Conservation (phyloP, 2,329 filamentous ascomycete species). For the Alternaria alternata region DNA sequence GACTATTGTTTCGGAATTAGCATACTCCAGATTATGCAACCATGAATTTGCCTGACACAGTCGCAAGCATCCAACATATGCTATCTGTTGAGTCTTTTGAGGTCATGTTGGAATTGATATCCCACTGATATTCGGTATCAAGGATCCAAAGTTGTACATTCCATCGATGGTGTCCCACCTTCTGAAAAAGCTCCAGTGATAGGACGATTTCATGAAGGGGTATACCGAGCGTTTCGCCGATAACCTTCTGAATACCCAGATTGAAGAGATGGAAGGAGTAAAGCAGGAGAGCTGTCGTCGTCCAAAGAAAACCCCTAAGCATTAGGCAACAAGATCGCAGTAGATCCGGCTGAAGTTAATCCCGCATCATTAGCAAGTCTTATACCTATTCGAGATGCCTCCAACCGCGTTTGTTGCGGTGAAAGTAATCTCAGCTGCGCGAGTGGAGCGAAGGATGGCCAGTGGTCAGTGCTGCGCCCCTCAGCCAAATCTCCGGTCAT, state of each 20-base stretch:
- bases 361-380: background rate
- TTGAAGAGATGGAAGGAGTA: background rate
- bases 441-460: conserved; percentile 1
- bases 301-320: background rate
- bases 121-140: too few species aligned
- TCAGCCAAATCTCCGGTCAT: conserved; percentile 10
- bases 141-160: too few species aligned
- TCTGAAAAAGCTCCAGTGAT: too few species aligned
- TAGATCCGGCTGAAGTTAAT: background rate
- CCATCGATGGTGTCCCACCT: too few species aligned
- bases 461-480: conserved; percentile 8
- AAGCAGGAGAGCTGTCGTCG: background rate
- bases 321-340: background rate
- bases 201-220: background rate
- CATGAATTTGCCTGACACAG: too few species aligned
- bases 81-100: too few species aligned
- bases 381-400: background rate
- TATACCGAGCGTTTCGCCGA: background rate
- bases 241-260: background rate
- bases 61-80: too few species aligned
- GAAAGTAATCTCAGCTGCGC: conserved; percentile 4
- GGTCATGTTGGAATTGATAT: too few species aligned
- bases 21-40: too few species aligned
- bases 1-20: too few species aligned
- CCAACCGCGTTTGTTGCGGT: background rate